phyloP scores from a whole-genome alignment of 164 flowering plant species.

The Piper longum region DNA sequence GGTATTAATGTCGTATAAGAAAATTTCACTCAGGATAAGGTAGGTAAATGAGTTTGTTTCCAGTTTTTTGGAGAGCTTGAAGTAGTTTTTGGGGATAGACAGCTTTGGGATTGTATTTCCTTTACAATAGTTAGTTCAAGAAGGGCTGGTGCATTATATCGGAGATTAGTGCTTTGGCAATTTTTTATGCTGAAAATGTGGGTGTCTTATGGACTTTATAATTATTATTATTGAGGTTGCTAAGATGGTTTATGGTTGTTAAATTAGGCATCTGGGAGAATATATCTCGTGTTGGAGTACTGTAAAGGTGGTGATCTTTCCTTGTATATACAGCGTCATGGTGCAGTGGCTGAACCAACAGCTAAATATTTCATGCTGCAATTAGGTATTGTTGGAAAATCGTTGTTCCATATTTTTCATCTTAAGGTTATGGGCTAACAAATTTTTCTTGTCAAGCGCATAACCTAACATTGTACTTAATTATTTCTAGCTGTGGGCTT shows the following conservation, averaged over 20 bases:
- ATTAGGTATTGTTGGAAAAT: slow-evolving; percentile 34
- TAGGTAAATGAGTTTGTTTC: background rate
- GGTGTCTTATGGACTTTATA: too few species aligned
- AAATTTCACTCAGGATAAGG: background rate
- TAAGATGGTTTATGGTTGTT: background rate
- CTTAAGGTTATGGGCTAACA: background rate
- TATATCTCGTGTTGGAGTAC: slow-evolving; percentile 80
- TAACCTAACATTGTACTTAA: background rate
- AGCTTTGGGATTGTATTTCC: background rate
- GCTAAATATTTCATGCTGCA: slow-evolving; percentile 94
- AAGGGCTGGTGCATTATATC: background rate
- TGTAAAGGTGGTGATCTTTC: slow-evolving; percentile 98
- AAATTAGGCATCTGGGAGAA: slow-evolving; percentile 62
- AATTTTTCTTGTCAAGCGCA: too few species aligned
- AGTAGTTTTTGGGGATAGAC: background rate
- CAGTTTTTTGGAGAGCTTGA: background rate
- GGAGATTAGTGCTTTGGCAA: background rate
- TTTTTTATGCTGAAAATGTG: too few species aligned
- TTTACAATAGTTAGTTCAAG: background rate
- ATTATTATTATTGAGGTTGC: too few species aligned
- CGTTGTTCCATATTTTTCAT: background rate
- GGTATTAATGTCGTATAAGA: background rate
- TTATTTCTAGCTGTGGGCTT: slow-evolving; percentile 62
- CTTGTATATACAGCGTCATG: slow-evolving; percentile 58
- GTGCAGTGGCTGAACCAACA: slow-evolving; percentile 66